Percentiles rank a stretch among this genome's conserved stretches.
phyloP scores from a whole-genome alignment of 768 basidiomycete species.

The Brasilioporus rufonigricans region DNA sequence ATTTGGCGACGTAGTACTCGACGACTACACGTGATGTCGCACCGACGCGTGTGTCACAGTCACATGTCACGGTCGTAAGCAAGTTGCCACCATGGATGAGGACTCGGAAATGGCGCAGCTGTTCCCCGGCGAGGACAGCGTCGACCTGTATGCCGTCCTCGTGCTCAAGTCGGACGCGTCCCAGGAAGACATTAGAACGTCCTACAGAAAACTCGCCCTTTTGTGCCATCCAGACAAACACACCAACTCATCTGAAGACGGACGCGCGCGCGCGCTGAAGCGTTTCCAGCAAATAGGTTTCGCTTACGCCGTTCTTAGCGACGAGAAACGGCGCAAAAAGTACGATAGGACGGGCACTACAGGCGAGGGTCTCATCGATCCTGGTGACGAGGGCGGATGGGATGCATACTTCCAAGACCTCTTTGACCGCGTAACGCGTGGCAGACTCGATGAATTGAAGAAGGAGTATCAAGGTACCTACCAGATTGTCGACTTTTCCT shows the following conservation, averaged over 20 bases:
- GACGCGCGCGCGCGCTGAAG: slow-evolving; percentile 63
- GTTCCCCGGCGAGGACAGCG: slow-evolving; percentile 69
- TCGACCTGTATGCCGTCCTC: slow-evolving; percentile 80
- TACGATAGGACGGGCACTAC: slow-evolving; percentile 90
- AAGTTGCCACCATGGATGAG: slow-evolving; percentile 50
- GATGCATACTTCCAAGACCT: slow-evolving; percentile 91
- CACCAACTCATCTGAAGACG: slow-evolving; percentile 51
- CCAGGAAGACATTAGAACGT: slow-evolving; percentile 69
- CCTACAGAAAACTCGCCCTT: slow-evolving; percentile 84
- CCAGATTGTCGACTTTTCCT: background rate
- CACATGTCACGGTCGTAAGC: background rate
- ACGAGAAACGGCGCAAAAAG: slow-evolving; percentile 66
- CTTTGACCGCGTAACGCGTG: slow-evolving; percentile 83
- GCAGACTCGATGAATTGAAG: slow-evolving; percentile 90
- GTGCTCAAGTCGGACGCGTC: slow-evolving; percentile 52
- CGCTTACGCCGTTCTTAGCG: slow-evolving; percentile 85
- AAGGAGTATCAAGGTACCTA: slow-evolving; percentile 80
- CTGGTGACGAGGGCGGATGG: slow-evolving; percentile 82
- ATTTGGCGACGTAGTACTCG: too few relatives aligned
- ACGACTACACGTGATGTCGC: slow-evolving; percentile 3
- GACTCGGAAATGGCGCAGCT: slow-evolving; percentile 69
- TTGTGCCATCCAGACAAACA: slow-evolving; percentile 91
- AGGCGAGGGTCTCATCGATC: slow-evolving; percentile 68
- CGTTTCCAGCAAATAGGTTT: slow-evolving; percentile 94
- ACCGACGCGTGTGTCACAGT: slow-evolving; percentile 4